Base-by-base conservation (phyloP, 192 early-diverging fungal genomes). In the Coemansia sp. region DNA sequence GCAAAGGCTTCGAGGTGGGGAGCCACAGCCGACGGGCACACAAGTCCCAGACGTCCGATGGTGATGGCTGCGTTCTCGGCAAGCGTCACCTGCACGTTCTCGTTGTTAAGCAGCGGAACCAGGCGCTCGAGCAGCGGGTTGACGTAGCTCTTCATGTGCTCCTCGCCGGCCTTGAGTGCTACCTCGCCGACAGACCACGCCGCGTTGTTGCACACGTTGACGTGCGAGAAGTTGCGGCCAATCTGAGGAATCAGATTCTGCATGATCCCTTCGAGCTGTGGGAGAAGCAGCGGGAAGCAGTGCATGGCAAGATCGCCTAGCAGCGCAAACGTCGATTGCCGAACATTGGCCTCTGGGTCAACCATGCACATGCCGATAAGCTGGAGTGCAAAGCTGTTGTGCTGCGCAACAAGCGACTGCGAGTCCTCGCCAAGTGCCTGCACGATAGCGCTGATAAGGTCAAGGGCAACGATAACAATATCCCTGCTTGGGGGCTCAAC, bases 171-270 rank as follows among this genome's bases (percentile, higher is more conserved):
- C 80, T 97, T 89, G 25, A 98, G 75, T 22, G 95, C 90, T 73
- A 99, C 93, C 85, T 99, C 98, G 52, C 96, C 98, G 13, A 88
- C 91, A 17, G 96, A 91, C 98, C 98, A 99, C 17, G 93, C 87
- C 15, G 96, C 98, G 69, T 99, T 99, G 77, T 99, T 99, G 83
- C 92, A 94, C 35, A 95, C 95, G 33, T 91, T 92, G 19, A 93
- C 82, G 62, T 82, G 75, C 46, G 60, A 23, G 25, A 60, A 75
- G 64, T 81, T 69, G 70, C 76, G 84, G 56, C 92, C 92, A 41
- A 87, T 83, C 63, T 84, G 88, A 40, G 86, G 86, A 57, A 99
- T 85, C 45, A 93, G 81, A 49, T 91, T 87, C 62, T 89, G 86
- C 86, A 95, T 88, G 70, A 97, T 88, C 15, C 85, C 84, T 38